Conservation (phyloP, 441 rosid species). For the Aquilaria agallochum region DNA sequence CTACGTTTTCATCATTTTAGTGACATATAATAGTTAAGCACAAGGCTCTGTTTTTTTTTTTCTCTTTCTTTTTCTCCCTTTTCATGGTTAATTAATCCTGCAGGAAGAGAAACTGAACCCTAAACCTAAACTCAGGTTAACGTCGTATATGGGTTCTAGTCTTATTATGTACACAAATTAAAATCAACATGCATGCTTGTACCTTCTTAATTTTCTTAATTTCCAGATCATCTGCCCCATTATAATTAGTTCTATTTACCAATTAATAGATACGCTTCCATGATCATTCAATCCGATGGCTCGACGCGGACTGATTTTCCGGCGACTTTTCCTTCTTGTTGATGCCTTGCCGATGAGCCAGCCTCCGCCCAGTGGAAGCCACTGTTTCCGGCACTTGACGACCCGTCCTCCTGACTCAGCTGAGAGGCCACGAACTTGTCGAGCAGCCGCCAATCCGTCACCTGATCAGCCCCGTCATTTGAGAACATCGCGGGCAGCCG, state of each 20-base stretch:
- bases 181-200: background rate
- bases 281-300: conserved; percentile 28
- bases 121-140: too few species aligned
- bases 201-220: too few species aligned
- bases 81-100: too few species aligned
- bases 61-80: too few species aligned
- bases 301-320: conserved; percentile 31
- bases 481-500: conserved; percentile 32
- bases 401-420: conserved; percentile 62
- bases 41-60: too few species aligned
- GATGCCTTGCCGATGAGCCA: conserved; percentile 19
- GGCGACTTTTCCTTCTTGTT: conserved; percentile 25
- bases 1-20: too few species aligned
- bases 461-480: conserved; percentile 38
- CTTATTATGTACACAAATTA: conserved; percentile 46
- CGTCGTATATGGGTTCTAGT: background rate
- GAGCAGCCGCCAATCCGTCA: conserved; percentile 87
- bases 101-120: too few species aligned
- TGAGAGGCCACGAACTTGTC: conserved; percentile 97
- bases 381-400: conserved; percentile 23
- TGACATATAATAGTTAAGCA: too few species aligned
- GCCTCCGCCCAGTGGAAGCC: conserved; percentile 22
- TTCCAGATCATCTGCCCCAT: too few species aligned
- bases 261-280: too few species aligned
- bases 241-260: too few species aligned